Percentiles rank a stretch among this genome's conserved stretches.
Evolutionary conservation across 352 stramenopile species (phyloP).

Genomic region (Globisporangium paddicum): DNA sequence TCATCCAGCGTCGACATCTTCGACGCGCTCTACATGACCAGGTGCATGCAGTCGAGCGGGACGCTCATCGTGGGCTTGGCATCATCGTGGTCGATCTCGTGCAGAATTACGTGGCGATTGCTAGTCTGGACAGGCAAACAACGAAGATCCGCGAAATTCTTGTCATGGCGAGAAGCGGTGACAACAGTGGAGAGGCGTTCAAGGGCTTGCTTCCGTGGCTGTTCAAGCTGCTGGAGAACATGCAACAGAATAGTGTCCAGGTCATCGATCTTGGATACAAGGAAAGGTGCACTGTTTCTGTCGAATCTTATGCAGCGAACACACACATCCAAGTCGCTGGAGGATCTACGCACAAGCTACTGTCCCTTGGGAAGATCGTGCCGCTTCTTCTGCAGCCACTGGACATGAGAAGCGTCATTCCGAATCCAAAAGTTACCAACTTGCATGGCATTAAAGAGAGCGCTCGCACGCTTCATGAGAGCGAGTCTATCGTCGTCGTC

Average conservation of each 20-base stretch:
- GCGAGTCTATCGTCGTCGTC: background rate
- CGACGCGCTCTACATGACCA: slow-evolving; percentile 29
- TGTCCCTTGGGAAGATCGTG: background rate
- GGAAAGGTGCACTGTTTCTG: background rate
- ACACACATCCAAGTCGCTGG: background rate
- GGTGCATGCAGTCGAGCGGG: slow-evolving; percentile 4
- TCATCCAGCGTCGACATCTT: slow-evolving; percentile 18
- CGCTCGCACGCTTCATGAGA: background rate
- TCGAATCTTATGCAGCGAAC: too few species aligned
- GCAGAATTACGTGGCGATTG: background rate
- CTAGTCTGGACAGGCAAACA: background rate
- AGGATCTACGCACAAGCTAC: background rate
- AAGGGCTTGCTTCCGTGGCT: background rate
- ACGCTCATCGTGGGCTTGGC: background rate
- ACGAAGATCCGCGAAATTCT: background rate
- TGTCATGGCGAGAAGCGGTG: background rate
- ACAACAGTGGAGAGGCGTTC: background rate
- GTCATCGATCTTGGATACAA: background rate
- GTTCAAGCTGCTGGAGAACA: too few species aligned
- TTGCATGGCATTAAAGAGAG: background rate
- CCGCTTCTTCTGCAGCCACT: background rate
- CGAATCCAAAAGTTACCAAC: background rate
- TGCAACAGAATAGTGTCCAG: background rate
- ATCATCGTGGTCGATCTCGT: background rate
- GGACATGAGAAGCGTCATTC: background rate